A percentile compares a stretch with the other conserved stretches of the same genome.
Conservation (phyloP, 495 filamentous ascomycete species). For the Sabuloglossum arenarium region DNA sequence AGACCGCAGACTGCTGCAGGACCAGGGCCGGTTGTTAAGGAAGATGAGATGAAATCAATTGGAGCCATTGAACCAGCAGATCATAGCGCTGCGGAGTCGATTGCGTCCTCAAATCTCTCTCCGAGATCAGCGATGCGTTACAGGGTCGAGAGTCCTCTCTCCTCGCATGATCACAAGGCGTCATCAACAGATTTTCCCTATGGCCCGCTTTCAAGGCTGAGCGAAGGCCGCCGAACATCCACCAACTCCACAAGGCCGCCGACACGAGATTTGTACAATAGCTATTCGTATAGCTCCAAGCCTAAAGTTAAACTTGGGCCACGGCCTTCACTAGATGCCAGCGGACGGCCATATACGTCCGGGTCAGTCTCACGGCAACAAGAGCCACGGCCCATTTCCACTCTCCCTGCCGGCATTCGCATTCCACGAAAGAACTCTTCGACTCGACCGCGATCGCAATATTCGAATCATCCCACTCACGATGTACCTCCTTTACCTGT, state of each 20-base stretch:
- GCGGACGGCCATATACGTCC: slow-evolving; percentile 41
- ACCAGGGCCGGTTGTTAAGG: neutral
- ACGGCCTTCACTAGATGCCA: slow-evolving; percentile 51
- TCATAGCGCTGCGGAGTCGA: neutral
- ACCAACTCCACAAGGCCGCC: neutral
- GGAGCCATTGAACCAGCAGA: neutral
- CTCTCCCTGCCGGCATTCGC: slow-evolving; percentile 15
- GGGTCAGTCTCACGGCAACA: slow-evolving; percentile 18
- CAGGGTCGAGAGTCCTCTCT: neutral
- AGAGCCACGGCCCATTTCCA: slow-evolving; percentile 9
- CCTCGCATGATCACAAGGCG: neutral
- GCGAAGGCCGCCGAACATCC: neutral
- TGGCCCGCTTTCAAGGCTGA: neutral
- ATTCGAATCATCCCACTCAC: neutral
- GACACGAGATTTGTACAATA: neutral
- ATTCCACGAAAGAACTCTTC: slow-evolving; percentile 1
- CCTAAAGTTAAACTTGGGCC: slow-evolving; percentile 71
- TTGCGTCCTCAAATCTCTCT: neutral
- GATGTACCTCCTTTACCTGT: neutral
- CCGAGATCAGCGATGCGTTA: neutral
- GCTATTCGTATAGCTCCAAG: slow-evolving; percentile 30
- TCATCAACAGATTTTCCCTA: neutral
- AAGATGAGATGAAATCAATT: neutral
- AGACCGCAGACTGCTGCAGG: slow-evolving; percentile 3
- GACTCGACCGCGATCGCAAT: neutral